These are phyloP conservation scores for Alloteropsis angusta DNA, from an alignment of 202 grass and related monocot species.

Conservation along the genomic window DNA sequence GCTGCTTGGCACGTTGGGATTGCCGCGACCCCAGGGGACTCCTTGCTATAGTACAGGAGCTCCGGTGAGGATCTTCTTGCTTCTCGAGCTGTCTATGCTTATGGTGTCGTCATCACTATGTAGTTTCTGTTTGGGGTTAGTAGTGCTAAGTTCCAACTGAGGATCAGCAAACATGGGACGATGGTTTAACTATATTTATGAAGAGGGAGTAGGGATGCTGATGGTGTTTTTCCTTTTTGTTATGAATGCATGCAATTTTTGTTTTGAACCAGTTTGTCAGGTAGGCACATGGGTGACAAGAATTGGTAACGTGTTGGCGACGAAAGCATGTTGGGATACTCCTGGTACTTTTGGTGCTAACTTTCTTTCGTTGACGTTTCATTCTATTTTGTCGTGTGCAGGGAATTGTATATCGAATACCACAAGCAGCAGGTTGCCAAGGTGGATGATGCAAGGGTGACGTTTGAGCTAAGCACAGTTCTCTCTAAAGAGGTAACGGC, in stretches of 20 bases:
- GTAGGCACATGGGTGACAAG: not conserved
- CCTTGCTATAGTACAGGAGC: constrained; percentile 53
- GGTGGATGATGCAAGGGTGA: constrained; percentile 70
- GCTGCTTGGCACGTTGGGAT: constrained; percentile 62
- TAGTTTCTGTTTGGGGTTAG: not conserved
- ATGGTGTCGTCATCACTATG: not conserved
- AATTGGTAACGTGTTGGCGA: not conserved
- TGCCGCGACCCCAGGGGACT: constrained; percentile 42
- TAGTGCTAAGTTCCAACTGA: not conserved
- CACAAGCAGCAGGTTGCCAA: constrained; percentile 60
- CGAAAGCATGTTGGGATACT: not conserved
- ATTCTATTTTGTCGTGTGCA: constrained; percentile 25
- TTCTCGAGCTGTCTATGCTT: not conserved
- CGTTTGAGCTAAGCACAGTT: constrained; percentile 83
- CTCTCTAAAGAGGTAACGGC: constrained; percentile 67
- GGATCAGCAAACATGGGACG: not conserved
- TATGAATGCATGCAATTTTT: not conserved
- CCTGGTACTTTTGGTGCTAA: not conserved
- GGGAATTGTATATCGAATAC: constrained; percentile 65
- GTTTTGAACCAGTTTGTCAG: not conserved
- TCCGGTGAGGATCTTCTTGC: constrained; percentile 43
- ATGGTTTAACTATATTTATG: not conserved
- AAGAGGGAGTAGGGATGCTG: not conserved
- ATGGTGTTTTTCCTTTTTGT: not conserved
- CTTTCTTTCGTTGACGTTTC: not conserved